phyloP scores from a whole-genome alignment of 164 flowering plant species.

The Aristolochia contorta region DNA sequence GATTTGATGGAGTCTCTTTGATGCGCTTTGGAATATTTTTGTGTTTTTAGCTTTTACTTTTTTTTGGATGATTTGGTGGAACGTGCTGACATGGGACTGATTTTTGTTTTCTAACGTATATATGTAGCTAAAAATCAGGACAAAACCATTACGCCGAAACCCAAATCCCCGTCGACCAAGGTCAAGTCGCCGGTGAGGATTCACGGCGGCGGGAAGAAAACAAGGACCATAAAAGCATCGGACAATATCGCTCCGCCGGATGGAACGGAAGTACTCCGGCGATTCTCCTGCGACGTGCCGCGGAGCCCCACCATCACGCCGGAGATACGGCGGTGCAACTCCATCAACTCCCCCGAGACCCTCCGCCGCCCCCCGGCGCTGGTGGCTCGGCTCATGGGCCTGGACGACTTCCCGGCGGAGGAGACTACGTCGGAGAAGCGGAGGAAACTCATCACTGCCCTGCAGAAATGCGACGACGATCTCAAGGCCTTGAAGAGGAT shows the following conservation, averaged over 20 bases:
- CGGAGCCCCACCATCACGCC: slow-evolving; percentile 49
- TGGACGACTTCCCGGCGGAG: slow-evolving; percentile 14
- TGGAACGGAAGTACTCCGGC: slow-evolving; percentile 6
- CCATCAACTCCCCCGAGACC: slow-evolving; percentile 14
- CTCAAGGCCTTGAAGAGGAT: slow-evolving; percentile 53
- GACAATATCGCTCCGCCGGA: background rate
- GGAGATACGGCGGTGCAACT: slow-evolving; percentile 33
- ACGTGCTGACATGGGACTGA: too few relatives aligned
- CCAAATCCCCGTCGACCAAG: background rate
- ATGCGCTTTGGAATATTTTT: too few relatives aligned
- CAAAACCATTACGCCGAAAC: too few relatives aligned
- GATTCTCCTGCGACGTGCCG: slow-evolving; percentile 24
- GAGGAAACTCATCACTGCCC: slow-evolving; percentile 43
- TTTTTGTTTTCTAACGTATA: too few relatives aligned
- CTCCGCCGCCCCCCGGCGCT: slow-evolving; percentile 14
- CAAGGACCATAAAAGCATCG: background rate
- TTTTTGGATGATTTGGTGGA: too few relatives aligned
- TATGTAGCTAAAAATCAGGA: too few relatives aligned
- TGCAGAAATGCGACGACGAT: slow-evolving; percentile 78
- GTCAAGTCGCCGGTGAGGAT: background rate
- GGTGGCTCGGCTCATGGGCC: slow-evolving; percentile 38
- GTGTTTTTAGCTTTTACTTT: too few relatives aligned
- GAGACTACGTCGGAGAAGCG: slow-evolving; percentile 42
- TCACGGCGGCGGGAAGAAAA: background rate
- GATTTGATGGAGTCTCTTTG: background rate